Evolutionary conservation across 129 eudicot species (phyloP).

Genomic region (Artemisia annua): DNA sequence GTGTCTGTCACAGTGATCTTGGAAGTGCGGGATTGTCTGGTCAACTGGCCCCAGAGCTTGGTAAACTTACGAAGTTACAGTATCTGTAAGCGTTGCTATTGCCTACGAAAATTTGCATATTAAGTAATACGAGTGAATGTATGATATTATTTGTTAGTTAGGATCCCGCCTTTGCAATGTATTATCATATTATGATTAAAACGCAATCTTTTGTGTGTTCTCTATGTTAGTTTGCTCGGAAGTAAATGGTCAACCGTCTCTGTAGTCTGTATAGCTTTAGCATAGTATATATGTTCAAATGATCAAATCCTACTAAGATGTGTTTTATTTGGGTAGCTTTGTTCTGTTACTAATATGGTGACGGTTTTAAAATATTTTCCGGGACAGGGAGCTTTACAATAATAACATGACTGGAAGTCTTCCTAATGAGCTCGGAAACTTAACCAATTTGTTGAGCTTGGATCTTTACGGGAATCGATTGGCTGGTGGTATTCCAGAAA

Average conservation of each 20-base stretch:
- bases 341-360: slow-evolving; percentile 9
- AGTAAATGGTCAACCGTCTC: not conserved
- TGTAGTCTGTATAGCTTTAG: not conserved
- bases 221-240: not conserved
- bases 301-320: too few species aligned
- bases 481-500: slow-evolving; percentile 58
- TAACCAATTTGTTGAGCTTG: slow-evolving; percentile 68
- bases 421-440: slow-evolving; percentile 75
- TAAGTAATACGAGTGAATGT: not conserved
- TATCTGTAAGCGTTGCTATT: slow-evolving; percentile 60
- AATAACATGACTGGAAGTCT: slow-evolving; percentile 69
- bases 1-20: slow-evolving; percentile 57
- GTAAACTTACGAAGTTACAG: slow-evolving; percentile 60
- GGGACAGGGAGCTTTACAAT: slow-evolving; percentile 71
- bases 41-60: slow-evolving; percentile 68
- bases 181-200: not conserved
- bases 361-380: slow-evolving; percentile 14
- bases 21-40: slow-evolving; percentile 86
- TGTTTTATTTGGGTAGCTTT: not conserved
- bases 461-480: slow-evolving; percentile 69
- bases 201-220: not conserved
- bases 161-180: not conserved
- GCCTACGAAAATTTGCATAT: not conserved
- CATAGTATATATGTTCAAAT: too few species aligned
- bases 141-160: not conserved